Evolutionary conservation across 305 asterid genomes (phyloP).

Genomic region (Fraxinus sp.): DNA sequence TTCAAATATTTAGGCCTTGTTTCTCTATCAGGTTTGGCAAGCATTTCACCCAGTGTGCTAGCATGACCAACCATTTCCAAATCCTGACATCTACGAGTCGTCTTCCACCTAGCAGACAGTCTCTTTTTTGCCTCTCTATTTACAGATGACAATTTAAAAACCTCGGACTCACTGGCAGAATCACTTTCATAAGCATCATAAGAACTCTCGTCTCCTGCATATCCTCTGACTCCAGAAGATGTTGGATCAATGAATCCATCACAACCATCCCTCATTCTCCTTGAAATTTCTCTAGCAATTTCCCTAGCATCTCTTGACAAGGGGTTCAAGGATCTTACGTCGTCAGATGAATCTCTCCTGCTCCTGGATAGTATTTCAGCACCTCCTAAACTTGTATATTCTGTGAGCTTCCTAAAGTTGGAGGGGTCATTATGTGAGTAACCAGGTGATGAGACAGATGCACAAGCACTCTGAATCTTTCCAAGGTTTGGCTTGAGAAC

Average conservation of each 20-base stretch:
- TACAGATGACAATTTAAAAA: constrained; percentile 39
- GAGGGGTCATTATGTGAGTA: constrained; percentile 36
- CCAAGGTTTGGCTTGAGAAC: constrained; percentile 81
- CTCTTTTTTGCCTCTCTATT: constrained; percentile 73
- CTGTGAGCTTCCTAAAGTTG: constrained; percentile 38
- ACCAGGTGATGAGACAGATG: constrained; percentile 45
- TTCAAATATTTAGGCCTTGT: constrained; percentile 30
- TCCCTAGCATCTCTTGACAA: constrained; percentile 62
- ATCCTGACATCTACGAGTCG: constrained; percentile 55
- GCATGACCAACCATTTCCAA: constrained; percentile 55
- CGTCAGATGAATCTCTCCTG: constrained; percentile 39
- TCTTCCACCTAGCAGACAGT: constrained; percentile 85
- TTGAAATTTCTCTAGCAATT: constrained; percentile 62
- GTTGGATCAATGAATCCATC: constrained; percentile 40
- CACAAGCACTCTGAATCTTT: constrained; percentile 35
- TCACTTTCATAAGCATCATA: constrained; percentile 69
- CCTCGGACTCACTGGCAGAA: constrained; percentile 65
- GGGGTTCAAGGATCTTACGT: constrained; percentile 39
- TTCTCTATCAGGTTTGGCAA: constrained; percentile 53
- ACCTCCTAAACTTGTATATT: constrained; percentile 30
- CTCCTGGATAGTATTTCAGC: constrained; percentile 35
- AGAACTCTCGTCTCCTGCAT: constrained; percentile 91
- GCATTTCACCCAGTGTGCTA: constrained; percentile 86
- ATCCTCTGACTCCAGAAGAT: constrained; percentile 58
- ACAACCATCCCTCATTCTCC: constrained; percentile 56